Base-by-base conservation (phyloP, 805 yeast species). In the Dipodascus geniculatus region DNA sequence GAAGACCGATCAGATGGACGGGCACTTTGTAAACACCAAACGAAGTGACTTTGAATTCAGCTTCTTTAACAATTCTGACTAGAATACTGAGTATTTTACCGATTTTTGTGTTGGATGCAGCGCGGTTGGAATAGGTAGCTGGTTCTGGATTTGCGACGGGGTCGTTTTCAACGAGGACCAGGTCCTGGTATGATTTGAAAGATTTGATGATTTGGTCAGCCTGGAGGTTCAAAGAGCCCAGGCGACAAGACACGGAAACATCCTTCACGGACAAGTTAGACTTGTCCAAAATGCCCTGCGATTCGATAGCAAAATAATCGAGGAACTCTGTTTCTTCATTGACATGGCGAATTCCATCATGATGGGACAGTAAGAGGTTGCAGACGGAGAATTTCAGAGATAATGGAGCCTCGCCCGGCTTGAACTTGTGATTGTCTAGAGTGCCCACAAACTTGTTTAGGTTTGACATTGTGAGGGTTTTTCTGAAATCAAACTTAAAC, bases 51-150 rank as follows among this genome's bases (percentile, higher is more conserved):
- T 68, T 69, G 55, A 71, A 49, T 48, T 70, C 71, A 22, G 69
- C 57, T 28, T 68, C 70, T 28, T 67, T 64, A 23, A 71, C 65
- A 1, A 70, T 64, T 22, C 67, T 60, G 3, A 71, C 57, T 9
- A 68, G 48, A 22, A 56, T 50, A 3, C 66, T 60, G 16, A 68
- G 67, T 11, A 61, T 49, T 42, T 56, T 56, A 9, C 68, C 54
- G 52, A 63, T 50, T 22, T 54, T 59, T 9, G 55, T 48, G 47
- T 63, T 63, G n/a, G n/a, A n/a, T n/a, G n/a, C n/a, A n/a, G n/a
- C n/a, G n/a, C n/a, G n/a, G n/a, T n/a, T n/a, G n/a, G n/a, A n/a
- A n/a, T n/a, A n/a, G n/a, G n/a, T n/a, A n/a, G n/a, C n/a, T n/a
- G n/a, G n/a, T n/a, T n/a, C n/a, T n/a, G 11, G 22, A 16, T 16